Base-by-base conservation (phyloP, 2,329 filamentous ascomycete genomes). In the Xylaria sp. region DNA sequence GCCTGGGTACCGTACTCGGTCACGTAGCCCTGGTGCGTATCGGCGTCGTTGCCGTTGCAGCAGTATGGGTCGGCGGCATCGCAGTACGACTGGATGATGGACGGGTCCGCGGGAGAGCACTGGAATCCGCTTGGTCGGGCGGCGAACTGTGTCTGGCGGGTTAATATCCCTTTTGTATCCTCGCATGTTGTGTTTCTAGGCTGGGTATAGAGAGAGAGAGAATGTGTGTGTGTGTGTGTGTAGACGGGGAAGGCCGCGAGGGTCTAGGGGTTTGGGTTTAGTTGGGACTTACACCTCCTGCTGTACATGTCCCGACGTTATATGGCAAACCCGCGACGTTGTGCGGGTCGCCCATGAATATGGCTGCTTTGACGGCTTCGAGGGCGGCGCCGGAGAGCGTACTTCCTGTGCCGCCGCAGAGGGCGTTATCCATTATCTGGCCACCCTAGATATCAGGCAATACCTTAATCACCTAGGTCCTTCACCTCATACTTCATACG, bases 21-120 rank as follows among this genome's bases (percentile, higher is more conserved):
- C 25, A 67, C 86, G 62, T 90, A 90, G 52, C 85, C 82, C 72
- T 88, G 84, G 73, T 89, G 87, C 6, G 83, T 80, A 69, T 83
- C 82, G 25, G 81, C 79, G 63, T 89, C 80, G 69, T 82, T 87
- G 51, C 87, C 88, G 43, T 83, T 87, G 75, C 86, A 90, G 80
- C 88, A 90, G 77, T 87, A 89, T 0, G 87, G 87, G 66, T 90
- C 87, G 3, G 83, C 71, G 4, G 82, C 77, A 68, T 90, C 87
- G 73, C 88, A 90, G 79, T 89, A 90, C 4, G 84, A 86, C 76
- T 88, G 78, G 68, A 89, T 84, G 69, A 84, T 86, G 71, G 67
- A 71, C 7, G 75, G 71, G 64, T 75, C 80, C 21, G 78, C 80
- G 9, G 84, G 82, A 0, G 79, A 76, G 76, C 87, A 89, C 46